Evolutionary conservation across 352 stramenopile species (phyloP).

Genomic region (Peronosclerospora sorghi): DNA sequence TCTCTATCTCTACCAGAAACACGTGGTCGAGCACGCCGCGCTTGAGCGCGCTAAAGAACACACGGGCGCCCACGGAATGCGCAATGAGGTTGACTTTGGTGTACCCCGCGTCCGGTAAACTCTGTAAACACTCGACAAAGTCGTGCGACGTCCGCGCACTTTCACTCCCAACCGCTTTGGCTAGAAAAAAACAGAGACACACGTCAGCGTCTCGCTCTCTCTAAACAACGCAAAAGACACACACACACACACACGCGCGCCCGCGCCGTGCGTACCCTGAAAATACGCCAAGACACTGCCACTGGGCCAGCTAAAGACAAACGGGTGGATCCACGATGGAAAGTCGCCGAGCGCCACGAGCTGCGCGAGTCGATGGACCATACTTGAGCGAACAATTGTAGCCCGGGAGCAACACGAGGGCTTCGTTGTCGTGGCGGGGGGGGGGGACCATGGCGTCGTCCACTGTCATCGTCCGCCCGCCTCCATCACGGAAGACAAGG

Average conservation of each 20-base stretch:
- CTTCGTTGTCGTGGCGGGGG: constrained; percentile 24
- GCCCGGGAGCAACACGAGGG: constrained; percentile 51
- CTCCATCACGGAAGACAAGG: constrained; percentile 49
- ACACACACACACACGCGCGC: no score
- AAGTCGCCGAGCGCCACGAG: constrained; percentile 57
- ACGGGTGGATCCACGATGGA: constrained; percentile 51
- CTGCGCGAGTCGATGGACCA: constrained; percentile 39
- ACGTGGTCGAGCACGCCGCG: constrained; percentile 32
- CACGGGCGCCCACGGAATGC: constrained; percentile 51
- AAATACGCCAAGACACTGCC: constrained; percentile 50
- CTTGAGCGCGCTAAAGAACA: constrained; percentile 46
- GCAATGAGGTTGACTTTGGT: constrained; percentile 51
- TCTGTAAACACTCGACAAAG: constrained; percentile 40
- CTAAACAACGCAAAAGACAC: background rate
- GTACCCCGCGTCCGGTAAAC: constrained; percentile 49
- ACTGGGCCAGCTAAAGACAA: constrained; percentile 67
- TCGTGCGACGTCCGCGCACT: constrained; percentile 32
- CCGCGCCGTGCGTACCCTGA: no score
- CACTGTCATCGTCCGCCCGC: no score
- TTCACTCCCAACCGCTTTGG: constrained; percentile 30
- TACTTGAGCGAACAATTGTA: constrained; percentile 70
- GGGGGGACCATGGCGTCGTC: no score
- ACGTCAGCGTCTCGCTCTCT: background rate
- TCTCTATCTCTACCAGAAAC: constrained; percentile 16
- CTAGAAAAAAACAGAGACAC: constrained; percentile 13